Evolutionary conservation across 495 filamentous ascomycete genomes (phyloP).

Genomic region (Penicillium diatomitis): DNA sequence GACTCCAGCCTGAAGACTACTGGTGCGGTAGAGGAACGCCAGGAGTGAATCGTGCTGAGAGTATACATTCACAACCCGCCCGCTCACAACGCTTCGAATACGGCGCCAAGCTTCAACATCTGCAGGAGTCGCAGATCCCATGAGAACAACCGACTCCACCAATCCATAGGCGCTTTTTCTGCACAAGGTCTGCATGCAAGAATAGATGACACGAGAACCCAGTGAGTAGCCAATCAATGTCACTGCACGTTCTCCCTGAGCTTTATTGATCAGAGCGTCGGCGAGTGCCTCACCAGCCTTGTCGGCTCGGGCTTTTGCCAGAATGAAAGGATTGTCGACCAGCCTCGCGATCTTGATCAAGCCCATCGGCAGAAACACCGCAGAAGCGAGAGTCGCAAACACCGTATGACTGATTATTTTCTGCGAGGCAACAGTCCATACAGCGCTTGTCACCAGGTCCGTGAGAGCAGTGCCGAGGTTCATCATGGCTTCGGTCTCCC

Average conservation of each 20-base stretch:
- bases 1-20: slow-evolving; percentile 65
- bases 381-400: slow-evolving; percentile 60
- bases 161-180: slow-evolving; percentile 75
- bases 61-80: slow-evolving; percentile 68
- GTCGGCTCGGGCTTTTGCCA: slow-evolving; percentile 72
- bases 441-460: slow-evolving; percentile 62
- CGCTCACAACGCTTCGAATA: slow-evolving; percentile 62
- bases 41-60: slow-evolving; percentile 71
- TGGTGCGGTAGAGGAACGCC: slow-evolving; percentile 68
- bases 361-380: slow-evolving; percentile 65
- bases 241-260: slow-evolving; percentile 81
- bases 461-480: slow-evolving; percentile 70
- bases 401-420: slow-evolving; percentile 72
- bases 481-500: slow-evolving; percentile 68
- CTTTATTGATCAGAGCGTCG: slow-evolving; percentile 78
- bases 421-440: slow-evolving; percentile 67
- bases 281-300: slow-evolving; percentile 82
- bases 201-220: slow-evolving; percentile 82
- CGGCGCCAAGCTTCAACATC: slow-evolving; percentile 54
- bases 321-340: slow-evolving; percentile 83
- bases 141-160: slow-evolving; percentile 74
- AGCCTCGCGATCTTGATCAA: slow-evolving; percentile 72
- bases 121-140: slow-evolving; percentile 73
- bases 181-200: slow-evolving; percentile 66
- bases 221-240: slow-evolving; percentile 84